Conservation (phyloP, 2,329 filamentous ascomycete genomes). For the Amauroascus verrucosus region DNA sequence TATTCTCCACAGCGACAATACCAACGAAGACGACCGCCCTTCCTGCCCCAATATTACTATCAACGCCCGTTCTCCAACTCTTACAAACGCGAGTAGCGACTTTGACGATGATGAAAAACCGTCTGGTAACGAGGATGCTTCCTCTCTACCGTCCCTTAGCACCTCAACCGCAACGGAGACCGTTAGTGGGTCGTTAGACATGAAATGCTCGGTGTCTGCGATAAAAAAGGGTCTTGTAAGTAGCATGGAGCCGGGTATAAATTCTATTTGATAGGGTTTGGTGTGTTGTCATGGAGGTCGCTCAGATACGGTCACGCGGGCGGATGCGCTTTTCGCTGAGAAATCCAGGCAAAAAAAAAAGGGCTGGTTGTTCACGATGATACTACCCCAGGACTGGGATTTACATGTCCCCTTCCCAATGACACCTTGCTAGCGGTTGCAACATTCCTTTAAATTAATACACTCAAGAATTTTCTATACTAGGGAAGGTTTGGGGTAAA, state of each 20-base stretch:
- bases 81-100: neutral
- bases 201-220: constrained; percentile 3
- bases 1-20: neutral
- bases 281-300: neutral
- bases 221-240: neutral
- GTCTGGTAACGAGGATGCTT: neutral
- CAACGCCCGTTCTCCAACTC: neutral
- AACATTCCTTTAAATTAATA: constrained; percentile 1
- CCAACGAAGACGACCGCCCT: neutral
- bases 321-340: too few relatives aligned
- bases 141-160: constrained; percentile 8
- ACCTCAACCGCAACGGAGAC: constrained; percentile 5
- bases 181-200: neutral
- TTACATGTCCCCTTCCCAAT: neutral
- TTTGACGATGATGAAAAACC: neutral
- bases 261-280: neutral
- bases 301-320: too few relatives aligned
- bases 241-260: neutral
- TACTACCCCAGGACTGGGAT: neutral
- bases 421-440: neutral
- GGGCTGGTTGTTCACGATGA: neutral
- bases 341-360: neutral
- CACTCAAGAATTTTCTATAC: neutral
- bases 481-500: neutral
- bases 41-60: neutral